Conservation (phyloP, 176 grass and related monocot genomes). For the Lolium perenne region DNA sequence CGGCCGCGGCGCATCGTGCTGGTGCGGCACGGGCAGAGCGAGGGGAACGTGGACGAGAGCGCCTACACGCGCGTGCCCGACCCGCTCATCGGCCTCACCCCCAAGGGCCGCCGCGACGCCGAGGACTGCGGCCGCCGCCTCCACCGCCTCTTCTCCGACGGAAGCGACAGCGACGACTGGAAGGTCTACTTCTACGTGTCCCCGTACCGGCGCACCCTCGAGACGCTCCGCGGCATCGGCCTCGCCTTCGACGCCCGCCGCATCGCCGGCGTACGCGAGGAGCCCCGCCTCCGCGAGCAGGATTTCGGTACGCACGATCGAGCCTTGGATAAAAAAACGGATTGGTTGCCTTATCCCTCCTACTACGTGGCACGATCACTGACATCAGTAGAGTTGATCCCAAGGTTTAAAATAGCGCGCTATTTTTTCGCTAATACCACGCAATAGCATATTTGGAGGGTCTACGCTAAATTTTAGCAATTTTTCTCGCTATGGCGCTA, state of each 20-base stretch:
- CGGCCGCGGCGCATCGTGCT: conserved; percentile 76
- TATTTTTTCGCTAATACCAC: too few species aligned
- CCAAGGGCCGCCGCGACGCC: conserved; percentile 55
- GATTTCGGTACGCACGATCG: conserved; percentile 64
- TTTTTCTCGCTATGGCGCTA: too few species aligned
- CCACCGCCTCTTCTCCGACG: conserved; percentile 33
- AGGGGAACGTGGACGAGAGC: conserved; percentile 83
- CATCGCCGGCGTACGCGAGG: conserved; percentile 79
- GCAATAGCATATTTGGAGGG: too few species aligned
- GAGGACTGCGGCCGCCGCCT: conserved; percentile 64
- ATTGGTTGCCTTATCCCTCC: conserved; percentile 6
- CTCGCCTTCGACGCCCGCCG: conserved; percentile 60
- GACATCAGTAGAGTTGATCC: not conserved
- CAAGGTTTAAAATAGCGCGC: too few species aligned
- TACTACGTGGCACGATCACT: not conserved
- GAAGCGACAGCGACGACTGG: conserved; percentile 46
- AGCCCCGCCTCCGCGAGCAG: conserved; percentile 84
- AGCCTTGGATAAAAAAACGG: not conserved
- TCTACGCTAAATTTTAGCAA: too few species aligned
- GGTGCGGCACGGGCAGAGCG: conserved; percentile 85
- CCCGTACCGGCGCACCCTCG: conserved; percentile 67
- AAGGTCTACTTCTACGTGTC: conserved; percentile 94
- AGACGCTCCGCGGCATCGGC: conserved; percentile 72
- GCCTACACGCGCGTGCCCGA: conserved; percentile 79
- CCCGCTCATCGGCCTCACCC: conserved; percentile 80